phyloP scores from a whole-genome alignment of 768 basidiomycete species.

The Tylopilus vinaceipallidus region DNA sequence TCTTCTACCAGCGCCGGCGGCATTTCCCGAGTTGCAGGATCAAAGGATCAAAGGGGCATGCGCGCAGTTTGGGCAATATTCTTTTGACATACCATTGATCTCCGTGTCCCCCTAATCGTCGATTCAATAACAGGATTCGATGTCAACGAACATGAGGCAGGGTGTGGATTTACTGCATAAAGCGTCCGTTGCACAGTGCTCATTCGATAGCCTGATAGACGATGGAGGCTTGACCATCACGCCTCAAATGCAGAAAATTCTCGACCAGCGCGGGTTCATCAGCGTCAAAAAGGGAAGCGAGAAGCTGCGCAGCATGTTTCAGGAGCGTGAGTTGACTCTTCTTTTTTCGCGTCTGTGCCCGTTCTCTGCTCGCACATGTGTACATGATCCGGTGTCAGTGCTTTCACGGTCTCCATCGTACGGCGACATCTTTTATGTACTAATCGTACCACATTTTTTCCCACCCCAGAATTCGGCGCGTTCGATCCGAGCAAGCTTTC shows the following conservation, averaged over 20 bases:
- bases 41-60: too few species aligned
- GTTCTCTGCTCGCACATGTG: not conserved
- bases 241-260: conserved; percentile 27
- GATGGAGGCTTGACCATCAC: conserved; percentile 28
- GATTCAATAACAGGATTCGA: not conserved
- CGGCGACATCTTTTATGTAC: too few species aligned
- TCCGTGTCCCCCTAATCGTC: not conserved
- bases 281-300: conserved; percentile 24
- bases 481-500: conserved; percentile 21
- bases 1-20: too few species aligned
- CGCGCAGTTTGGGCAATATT: too few species aligned
- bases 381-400: not conserved
- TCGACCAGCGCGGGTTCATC: conserved; percentile 27
- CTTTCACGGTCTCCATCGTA: too few species aligned
- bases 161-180: conserved; percentile 2
- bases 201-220: conserved; percentile 9
- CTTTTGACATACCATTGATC: too few species aligned
- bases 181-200: not conserved
- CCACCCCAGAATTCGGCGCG: conserved; percentile 15
- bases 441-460: too few species aligned
- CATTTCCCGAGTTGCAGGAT: too few species aligned
- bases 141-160: conserved; percentile 9
- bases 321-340: conserved; percentile 18
- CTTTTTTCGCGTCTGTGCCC: not conserved
- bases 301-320: conserved; percentile 30